phyloP scores from a whole-genome alignment of 345 rosid species.

The Noccaea bulbosa region DNA sequence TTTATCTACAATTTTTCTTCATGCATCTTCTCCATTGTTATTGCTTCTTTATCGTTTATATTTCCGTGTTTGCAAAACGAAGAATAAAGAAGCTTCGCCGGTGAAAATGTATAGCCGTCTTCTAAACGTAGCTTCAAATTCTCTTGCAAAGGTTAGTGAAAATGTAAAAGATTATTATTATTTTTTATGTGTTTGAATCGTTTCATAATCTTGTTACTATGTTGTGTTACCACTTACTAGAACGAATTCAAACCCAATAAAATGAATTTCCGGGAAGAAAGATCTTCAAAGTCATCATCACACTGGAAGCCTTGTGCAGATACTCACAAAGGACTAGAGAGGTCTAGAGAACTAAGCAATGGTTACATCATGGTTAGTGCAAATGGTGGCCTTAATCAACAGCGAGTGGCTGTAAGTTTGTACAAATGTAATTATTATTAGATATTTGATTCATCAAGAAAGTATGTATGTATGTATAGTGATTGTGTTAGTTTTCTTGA shows the following conservation, averaged over 20 bases:
- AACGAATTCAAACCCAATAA: conserved; percentile 56
- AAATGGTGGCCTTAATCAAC: conserved; percentile 96
- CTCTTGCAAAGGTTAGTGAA: conserved; percentile 70
- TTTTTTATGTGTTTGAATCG: neutral
- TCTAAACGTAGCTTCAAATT: conserved; percentile 64
- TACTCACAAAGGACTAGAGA: conserved; percentile 48
- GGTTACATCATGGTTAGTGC: conserved; percentile 87
- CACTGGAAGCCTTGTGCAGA: conserved; percentile 88
- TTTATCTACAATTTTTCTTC: neutral
- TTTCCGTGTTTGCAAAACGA: conserved; percentile 40
- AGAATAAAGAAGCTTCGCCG: conserved; percentile 44
- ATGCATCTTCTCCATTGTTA: conserved; percentile 4
- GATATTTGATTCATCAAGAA: conserved; percentile 10
- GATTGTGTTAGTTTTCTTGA: conserved; percentile 35
- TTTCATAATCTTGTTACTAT: neutral
- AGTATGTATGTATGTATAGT: neutral
- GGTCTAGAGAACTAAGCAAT: conserved; percentile 47
- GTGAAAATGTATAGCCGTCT: conserved; percentile 77
- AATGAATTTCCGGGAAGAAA: conserved; percentile 59
- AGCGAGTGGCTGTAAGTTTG: conserved; percentile 85
- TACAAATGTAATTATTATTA: neutral
- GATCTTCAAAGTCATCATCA: conserved; percentile 56
- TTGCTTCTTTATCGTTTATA: neutral
- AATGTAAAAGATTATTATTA: neutral
- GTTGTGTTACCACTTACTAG: conserved; percentile 53